Base-by-base conservation (phyloP, 2,329 filamentous ascomycete genomes). In the Dichotomopilus funicola region DNA sequence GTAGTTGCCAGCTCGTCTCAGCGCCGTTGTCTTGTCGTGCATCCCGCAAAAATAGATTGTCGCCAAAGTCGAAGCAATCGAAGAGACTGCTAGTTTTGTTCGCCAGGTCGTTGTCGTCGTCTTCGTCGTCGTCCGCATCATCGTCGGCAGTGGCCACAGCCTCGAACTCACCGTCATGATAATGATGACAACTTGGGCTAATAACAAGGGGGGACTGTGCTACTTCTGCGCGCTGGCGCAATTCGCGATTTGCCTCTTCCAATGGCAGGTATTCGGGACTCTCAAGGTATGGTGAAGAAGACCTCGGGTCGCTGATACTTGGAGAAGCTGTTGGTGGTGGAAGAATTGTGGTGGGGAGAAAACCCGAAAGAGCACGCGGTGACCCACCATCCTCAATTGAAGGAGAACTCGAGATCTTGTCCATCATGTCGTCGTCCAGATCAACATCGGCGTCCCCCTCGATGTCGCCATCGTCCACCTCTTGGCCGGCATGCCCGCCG, bases 331-430 rank as follows among this genome's bases (percentile, higher is more conserved):
- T 63, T 54, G 66, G 65, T 60, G 66, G 68, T 55, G 64, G 66
- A 53, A 75, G 68, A 62, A 73, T 67, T 66, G 73, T 73, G 62
- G 68, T 70, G 55, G 75, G 75, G 75, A 73, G 75, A 59, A 65
- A 66, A 62, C 59, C 67, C 51, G 70, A 67, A 63, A 71, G 66
- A 59, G 63, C 58, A 63, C 65, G 68, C 73, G 72, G 73, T 75
- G 77, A 94, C 91, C 81, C 85, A 99, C 92, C 92, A 87, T 97
- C 92, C 78, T 95, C 91, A 73, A 99, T 99, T 65, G 92, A 97
- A 69, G 94, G 94, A 66, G 92, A 97, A 73, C 91, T 97, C 66
- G 92, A 97, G 63, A 99, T 96, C 73, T 94, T 94, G 76, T 97
- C 94, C 88, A 95, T 90, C 85, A 96, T 85, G 72, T 97, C 92